Conservation (phyloP, 352 stramenopile genomes). For the Phytopythium vexans region DNA sequence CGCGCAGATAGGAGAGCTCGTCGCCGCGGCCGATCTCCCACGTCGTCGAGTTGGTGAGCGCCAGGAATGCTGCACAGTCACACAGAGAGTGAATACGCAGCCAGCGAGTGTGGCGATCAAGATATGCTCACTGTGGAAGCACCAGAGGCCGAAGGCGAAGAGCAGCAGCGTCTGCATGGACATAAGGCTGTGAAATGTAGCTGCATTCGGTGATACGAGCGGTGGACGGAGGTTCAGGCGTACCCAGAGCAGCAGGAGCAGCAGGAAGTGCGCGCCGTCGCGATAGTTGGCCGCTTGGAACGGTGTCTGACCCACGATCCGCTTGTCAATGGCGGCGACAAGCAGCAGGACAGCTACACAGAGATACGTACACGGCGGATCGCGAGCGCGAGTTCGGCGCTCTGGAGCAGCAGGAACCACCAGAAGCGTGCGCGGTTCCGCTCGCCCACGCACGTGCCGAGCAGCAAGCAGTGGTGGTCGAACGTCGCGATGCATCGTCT, state of each 20-base stretch:
- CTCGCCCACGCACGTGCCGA: slow-evolving; percentile 89
- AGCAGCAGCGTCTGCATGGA: slow-evolving; percentile 7
- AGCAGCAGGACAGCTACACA: neutral
- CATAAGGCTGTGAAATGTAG: too few species aligned
- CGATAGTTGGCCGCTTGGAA: too few species aligned
- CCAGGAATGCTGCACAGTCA: slow-evolving; percentile 33
- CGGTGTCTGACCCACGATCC: too few species aligned
- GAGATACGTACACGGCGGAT: slow-evolving; percentile 17
- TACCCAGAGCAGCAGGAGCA: slow-evolving; percentile 27
- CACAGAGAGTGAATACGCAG: neutral
- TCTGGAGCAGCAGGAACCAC: slow-evolving; percentile 50
- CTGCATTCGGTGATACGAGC: too few species aligned
- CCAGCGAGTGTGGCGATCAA: neutral
- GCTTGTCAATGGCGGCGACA: too few species aligned
- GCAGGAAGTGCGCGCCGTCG: slow-evolving; percentile 16
- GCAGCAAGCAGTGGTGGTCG: slow-evolving; percentile 90
- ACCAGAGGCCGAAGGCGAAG: slow-evolving; percentile 18
- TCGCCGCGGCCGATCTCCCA: slow-evolving; percentile 65
- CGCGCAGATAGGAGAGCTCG: slow-evolving; percentile 59
- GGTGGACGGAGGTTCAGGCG: neutral
- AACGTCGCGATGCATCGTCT: slow-evolving; percentile 85
- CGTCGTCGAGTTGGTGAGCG: slow-evolving; percentile 60
- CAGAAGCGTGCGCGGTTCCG: slow-evolving; percentile 89
- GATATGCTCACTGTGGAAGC: slow-evolving; percentile 34
- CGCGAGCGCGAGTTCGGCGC: slow-evolving; percentile 17